A percentile compares a stretch with the other conserved stretches of the same genome.
Evolutionary conservation across 352 stramenopile species (phyloP).

Genomic region (Phytophthora agathidicida): DNA sequence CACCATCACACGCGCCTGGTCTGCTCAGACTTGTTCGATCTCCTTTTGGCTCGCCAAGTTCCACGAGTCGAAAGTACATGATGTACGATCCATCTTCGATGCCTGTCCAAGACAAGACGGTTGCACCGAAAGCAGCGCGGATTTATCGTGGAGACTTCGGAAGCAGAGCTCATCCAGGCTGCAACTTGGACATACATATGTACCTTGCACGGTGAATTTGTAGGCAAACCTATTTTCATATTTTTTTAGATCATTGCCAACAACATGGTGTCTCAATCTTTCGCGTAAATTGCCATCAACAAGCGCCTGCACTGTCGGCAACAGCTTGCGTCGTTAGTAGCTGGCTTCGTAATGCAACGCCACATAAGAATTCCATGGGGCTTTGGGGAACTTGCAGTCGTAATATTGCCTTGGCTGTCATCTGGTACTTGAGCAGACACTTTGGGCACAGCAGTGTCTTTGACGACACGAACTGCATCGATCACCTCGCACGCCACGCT

Average conservation of each 20-base stretch:
- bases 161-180: too few relatives aligned
- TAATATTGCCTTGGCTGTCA: conserved; percentile 11
- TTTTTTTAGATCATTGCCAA: too few relatives aligned
- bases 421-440: conserved; percentile 19
- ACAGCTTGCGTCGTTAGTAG: conserved; percentile 14
- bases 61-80: conserved; percentile 20
- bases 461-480: neutral
- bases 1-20: conserved; percentile 22
- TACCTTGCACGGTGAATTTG: too few relatives aligned
- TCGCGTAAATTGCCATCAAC: conserved; percentile 19
- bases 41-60: too few relatives aligned
- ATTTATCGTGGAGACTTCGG: too few relatives aligned
- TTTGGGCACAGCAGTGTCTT: neutral
- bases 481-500: neutral
- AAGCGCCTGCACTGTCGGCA: neutral
- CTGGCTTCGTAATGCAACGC: conserved; percentile 8
- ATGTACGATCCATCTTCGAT: conserved; percentile 20
- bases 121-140: too few relatives aligned
- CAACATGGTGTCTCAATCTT: conserved; percentile 16
- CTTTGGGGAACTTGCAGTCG: conserved; percentile 24
- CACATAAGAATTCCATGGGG: conserved; percentile 16
- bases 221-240: too few relatives aligned
- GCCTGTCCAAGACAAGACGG: conserved; percentile 15
- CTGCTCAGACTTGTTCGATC: neutral
- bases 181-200: too few relatives aligned